Evolutionary conservation across 2,329 filamentous ascomycete genomes (phyloP).

Genomic region (Curvularia sp.): DNA sequence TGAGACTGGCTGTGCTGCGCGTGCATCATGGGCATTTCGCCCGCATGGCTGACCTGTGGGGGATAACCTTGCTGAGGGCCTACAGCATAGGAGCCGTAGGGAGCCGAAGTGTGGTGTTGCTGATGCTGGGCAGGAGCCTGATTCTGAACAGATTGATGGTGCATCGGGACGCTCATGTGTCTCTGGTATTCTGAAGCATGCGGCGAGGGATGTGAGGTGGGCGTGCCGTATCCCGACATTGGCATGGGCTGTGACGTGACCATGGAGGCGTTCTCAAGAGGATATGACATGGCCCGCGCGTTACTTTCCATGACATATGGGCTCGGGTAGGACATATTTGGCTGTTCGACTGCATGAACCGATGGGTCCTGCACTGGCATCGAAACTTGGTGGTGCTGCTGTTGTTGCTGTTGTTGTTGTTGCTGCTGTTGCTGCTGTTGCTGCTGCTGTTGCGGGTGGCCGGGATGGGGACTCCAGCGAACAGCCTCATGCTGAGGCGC

Average conservation of each 20-base stretch:
- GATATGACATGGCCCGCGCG: constrained; percentile 50
- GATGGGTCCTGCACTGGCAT: constrained; percentile 45
- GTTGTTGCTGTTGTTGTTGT: constrained; percentile 45
- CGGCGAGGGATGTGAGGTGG: constrained; percentile 48
- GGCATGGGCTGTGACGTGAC: constrained; percentile 49
- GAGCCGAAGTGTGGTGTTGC: constrained; percentile 40
- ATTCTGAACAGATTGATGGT: constrained; percentile 39
- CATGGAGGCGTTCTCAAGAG: constrained; percentile 47
- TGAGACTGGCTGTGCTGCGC: constrained; percentile 42
- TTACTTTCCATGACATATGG: constrained; percentile 50
- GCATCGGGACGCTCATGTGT: constrained; percentile 49
- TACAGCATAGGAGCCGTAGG: constrained; percentile 40
- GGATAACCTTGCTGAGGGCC: constrained; percentile 43
- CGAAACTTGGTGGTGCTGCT: constrained; percentile 45
- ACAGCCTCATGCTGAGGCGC: constrained; percentile 38
- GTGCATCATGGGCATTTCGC: constrained; percentile 51
- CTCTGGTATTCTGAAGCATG: constrained; percentile 49
- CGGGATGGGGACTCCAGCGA: constrained; percentile 46
- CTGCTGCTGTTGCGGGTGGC: constrained; percentile 46
- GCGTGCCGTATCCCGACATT: constrained; percentile 49
- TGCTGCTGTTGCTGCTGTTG: constrained; percentile 45
- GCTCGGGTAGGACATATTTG: constrained; percentile 45
- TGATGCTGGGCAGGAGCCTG: constrained; percentile 35
- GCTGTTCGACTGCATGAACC: constrained; percentile 40
- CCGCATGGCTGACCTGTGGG: constrained; percentile 45